Base-by-base conservation (phyloP, 371 early-diverging fungal genomes). In the Mucor lusitanicus region DNA sequence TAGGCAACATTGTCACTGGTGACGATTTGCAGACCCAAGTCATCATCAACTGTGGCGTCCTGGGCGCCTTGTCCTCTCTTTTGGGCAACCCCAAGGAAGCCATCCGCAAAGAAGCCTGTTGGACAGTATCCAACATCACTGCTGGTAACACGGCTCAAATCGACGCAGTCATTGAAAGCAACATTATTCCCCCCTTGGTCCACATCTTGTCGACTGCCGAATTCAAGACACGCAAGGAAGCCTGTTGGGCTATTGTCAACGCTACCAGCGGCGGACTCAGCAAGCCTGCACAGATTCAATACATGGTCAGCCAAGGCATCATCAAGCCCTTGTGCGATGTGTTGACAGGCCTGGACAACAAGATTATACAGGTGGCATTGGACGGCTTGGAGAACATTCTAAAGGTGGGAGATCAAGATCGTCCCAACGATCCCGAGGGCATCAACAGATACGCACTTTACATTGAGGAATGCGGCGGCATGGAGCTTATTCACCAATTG, bases 101-200 rank as follows among this genome's bases (percentile, higher is more conserved):
- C 39, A 95, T 99, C 67, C 92, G 97, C 71, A 99, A 99, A 85
- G 99, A 99, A 81, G 98, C 99, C 19, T 99, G 99, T 88, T 99
- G 99, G 99, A 97, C 99, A 11, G 92, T 99, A 59, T 99, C 99
- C 28, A 99, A 99, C 85, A 96, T 99, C 76, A 98, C 99, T n/a
- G 99, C 99, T n/a, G 99, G 99, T 46, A 97, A 91, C 67, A 84
- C 91, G n/a, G 78, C 78, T 11, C 99, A 99, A 79, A 97, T 99
- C 75, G 93, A 97, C 78, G 89, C 88, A 37, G 94, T 99, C 32
- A 95, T 99, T 73, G 95, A 99, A 60, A 91, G 91, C 72, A 95
- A 94, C 75, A 85, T 99, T 58, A 90, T 99, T 65, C 97, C 97
- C 15, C 91, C 96, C 13, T 87, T 99, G 42, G 88, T 99, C 60